Evolutionary conservation across 2,329 filamentous ascomycete genomes (phyloP), one percentile per base, ranked within the genome.

Genomic region (Stemphylium lycopersici): DNA sequence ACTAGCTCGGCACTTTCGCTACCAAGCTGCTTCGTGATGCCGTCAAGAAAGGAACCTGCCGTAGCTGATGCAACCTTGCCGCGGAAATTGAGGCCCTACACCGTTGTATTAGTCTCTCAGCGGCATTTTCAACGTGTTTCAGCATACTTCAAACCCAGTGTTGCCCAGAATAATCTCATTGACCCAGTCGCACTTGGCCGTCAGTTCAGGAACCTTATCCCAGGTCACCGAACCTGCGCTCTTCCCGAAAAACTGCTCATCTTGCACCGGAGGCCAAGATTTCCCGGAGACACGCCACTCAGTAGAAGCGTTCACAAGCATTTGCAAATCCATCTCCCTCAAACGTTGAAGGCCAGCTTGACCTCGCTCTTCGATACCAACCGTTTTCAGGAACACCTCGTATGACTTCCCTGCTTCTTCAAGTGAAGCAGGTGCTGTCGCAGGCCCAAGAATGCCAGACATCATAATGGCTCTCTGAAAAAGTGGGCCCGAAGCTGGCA

Each of bases 141-240:
- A 50, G 16, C 46, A 32, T 68, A 77, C 77, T 68, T 82, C 80
- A 52, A 77, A 75, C 40, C 76, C 69, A 20, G 77, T 77, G 57
- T 78, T 75, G 1, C 80, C 81, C 13, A 82, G 70, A 10, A 81
- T 60, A 10, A 82, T 56, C 15, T 73, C 71, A 26, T 77, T 61
- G 24, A 77, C 78, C 79, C 80, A 83, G 6, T 68, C 55, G 32
- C 64, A 69, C 2, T 54, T 46, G 10, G 49, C 56, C 1, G 68
- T 31, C 6, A 68, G 34, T 13, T 61, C 51, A 0, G 56, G 55
- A 7, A 64, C 38, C 6, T 46, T 49, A 20, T 68, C 61, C 67
- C 68, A 71, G 0, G 65, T 64, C 8, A 68, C 40, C 0, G 12
- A 20, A 1, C 24, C 42, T 4, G 43, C 40, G 2, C 59, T 48